These are phyloP conservation scores for Nigrospora sphaerica DNA, from an alignment of 2,329 filamentous ascomycete species.

Conservation along the genomic window DNA sequence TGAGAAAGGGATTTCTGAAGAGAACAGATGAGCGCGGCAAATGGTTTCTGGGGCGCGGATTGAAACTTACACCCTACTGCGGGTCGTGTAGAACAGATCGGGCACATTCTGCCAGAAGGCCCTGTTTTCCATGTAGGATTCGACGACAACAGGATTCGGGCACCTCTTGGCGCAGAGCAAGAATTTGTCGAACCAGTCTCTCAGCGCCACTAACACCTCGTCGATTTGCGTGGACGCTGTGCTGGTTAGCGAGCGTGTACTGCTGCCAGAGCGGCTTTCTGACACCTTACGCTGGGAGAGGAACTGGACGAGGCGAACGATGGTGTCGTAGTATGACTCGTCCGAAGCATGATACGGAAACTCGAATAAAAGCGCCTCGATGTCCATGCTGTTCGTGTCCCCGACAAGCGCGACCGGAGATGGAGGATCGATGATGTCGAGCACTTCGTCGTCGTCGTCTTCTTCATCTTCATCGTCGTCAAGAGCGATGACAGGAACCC, in stretches of 20 bases:
- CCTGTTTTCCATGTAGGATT: conserved; percentile 35
- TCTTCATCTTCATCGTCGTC: conserved; percentile 25
- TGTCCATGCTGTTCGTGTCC: conserved; percentile 8
- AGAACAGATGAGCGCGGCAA: not conserved
- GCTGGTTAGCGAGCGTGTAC: not conserved
- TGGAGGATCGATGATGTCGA: conserved; percentile 13
- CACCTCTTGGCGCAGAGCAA: conserved; percentile 30
- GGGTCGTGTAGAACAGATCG: conserved; percentile 36
- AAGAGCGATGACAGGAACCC: conserved; percentile 27
- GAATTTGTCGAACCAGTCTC: conserved; percentile 44
- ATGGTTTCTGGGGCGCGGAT: not conserved
- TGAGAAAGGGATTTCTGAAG: conserved; percentile 6
- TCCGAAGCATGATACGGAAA: conserved; percentile 21
- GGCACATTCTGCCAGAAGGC: conserved; percentile 48
- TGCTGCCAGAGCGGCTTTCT: conserved; percentile 8
- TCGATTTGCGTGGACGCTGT: conserved; percentile 36
- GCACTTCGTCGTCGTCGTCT: conserved; percentile 23
- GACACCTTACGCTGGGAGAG: conserved; percentile 19
- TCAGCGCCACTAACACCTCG: conserved; percentile 34
- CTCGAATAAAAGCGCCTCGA: conserved; percentile 12
- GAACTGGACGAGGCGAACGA: conserved; percentile 16
- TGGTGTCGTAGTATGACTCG: conserved; percentile 18
- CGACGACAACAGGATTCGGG: conserved; percentile 24
- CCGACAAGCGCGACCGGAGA: conserved; percentile 14
- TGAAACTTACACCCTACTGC: conserved; percentile 31